Base-by-base conservation (phyloP, 2,329 filamentous ascomycete species). In the Cylindrodendrum hubeiense region DNA sequence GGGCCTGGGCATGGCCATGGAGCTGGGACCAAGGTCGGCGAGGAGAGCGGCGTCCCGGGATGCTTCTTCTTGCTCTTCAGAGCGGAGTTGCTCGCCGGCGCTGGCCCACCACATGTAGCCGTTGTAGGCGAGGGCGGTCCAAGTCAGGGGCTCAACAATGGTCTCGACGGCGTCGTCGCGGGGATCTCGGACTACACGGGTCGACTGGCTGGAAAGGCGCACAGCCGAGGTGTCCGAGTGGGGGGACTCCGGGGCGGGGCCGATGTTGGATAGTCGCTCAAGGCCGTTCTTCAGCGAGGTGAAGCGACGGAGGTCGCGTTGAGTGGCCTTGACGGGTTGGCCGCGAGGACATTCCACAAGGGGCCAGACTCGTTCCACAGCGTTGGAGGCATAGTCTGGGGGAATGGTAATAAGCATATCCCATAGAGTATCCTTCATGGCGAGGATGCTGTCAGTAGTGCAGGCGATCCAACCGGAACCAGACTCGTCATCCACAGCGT, bases 81-180 rank as follows among this genome's bases (percentile, higher is more conserved):
- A 84, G 19, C 86, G 84, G 8, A 87, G 82, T 77, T 91, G 88
- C 79, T 96, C 93, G 63, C 93, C 93, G 0, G 93, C 92, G 17
- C 91, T 93, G 2, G 93, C 93, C 93, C 93, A 96, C 93, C 93
- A 96, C 87, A 95, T 93, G 82, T 95, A 95, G 24, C 91, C 90
- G 59, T 88, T 89, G 79, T 95, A 96, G 5, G 93, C 93, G 26
- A 95, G 86, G 1, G 91, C 89, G 1, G 91, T 85, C 93, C 90
- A 92, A 44, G 86, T 90, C 43, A 86, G 77, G 2, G 90, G 89
- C 73, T 92, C 90, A 28, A 90, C 82, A 46, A 91, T 82, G 58
- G 80, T 78, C 61, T 90, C 87, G 24, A 86, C 80, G 8, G 81
- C 82, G 37, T 87, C 83, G 51, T 85, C 84, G 10, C 79, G 77